Base-by-base conservation (phyloP, 805 yeast genomes). In the Yamadazyma tumulicola region DNA sequence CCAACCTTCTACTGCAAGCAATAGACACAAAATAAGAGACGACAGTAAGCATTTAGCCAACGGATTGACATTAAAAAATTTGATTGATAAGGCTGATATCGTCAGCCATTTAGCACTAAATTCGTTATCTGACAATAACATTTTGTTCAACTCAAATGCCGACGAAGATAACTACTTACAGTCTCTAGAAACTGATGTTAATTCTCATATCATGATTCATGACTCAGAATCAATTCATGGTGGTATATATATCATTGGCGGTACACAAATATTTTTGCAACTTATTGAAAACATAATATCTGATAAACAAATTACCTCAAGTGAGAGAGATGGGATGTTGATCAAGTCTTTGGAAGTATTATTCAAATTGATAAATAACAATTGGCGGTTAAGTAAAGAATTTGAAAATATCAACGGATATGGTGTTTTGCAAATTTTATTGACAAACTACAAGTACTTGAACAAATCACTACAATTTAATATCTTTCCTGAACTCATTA, bases 361-460 rank as follows among this genome's bases (percentile, higher is more conserved):
- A 3, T 64, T 80, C 20, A 49, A 52, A 10, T 29, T 74, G 1
- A 50, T 80, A 8, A 52, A 61, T n/a, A 58, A 61, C 19, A 68
- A 74, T 40, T 68, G 80, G 72, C 61, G 79, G 26, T 57, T 72
- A 34, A 54, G 65, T 19, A 69, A 71, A 31, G 86, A 80, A 40
- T 74, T 81, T 49, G 85, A 79, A 44, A 61, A 69, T 12, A 60
- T 64, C 3, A 73, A 72, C 43, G 88, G 88, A 1, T 83, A 77
- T 46, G 76, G 75, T 17, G 66, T 80, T 3, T 49, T 83, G 1
- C 69, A 74, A 0, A 69, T 80, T 0, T 48, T 83, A 6, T 47
- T 81, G 18, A 72, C 69, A 26, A 59, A 69, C 18, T 77, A 75
- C 47, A 66, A 61, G 42, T 14, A 18, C 4, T 13, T 25, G 6